Conservation (phyloP, 257 asterid species). For the Parsonsia alboflavescens region DNA sequence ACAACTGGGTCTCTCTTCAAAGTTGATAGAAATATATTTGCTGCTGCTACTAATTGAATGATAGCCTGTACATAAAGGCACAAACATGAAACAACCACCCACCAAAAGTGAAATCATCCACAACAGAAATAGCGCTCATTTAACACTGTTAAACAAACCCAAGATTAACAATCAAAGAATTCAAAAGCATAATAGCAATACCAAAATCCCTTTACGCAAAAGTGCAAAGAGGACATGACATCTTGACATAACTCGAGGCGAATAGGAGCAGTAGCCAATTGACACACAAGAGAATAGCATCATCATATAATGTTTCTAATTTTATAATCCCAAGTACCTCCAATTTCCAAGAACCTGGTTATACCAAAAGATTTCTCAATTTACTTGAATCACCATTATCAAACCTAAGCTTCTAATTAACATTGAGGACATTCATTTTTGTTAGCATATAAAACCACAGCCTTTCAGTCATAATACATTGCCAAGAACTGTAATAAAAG, state of each 20-base stretch:
- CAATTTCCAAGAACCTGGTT: not conserved
- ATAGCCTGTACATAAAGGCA: conserved; percentile 45
- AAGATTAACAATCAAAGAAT: not conserved
- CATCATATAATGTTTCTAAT: not conserved
- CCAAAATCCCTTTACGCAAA: not conserved
- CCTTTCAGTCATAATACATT: not conserved
- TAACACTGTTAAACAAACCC: not conserved
- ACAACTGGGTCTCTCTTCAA: conserved; percentile 36
- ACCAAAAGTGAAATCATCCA: not conserved
- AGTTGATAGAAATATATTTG: conserved; percentile 29
- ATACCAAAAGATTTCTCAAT: not conserved
- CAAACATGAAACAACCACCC: no score
- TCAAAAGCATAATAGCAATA: not conserved
- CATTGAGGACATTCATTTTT: not conserved
- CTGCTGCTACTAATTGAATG: conserved; percentile 43
- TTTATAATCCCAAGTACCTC: not conserved
- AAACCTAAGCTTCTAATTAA: not conserved
- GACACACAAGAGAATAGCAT: not conserved
- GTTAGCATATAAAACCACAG: not conserved
- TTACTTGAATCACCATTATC: not conserved
- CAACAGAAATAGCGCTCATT: not conserved
- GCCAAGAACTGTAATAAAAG: not conserved
- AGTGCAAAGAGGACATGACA: not conserved
- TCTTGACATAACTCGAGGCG: not conserved
- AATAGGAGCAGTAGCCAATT: not conserved